These are phyloP conservation scores for Fagus crenata DNA, from an alignment of 306 rosid genomes.

Conservation along the genomic window DNA sequence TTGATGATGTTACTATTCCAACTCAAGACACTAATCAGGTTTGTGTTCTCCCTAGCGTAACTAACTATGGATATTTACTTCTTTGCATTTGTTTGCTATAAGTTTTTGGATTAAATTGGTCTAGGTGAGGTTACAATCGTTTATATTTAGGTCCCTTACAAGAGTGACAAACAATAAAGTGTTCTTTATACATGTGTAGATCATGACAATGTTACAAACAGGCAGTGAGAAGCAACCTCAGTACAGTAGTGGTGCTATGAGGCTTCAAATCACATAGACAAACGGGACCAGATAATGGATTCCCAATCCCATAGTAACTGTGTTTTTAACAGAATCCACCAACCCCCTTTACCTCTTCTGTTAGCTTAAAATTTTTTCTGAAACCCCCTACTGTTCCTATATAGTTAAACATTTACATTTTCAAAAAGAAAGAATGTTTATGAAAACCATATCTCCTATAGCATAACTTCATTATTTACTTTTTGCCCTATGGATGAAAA, in stretches of 20 bases:
- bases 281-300: not conserved
- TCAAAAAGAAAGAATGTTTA: not conserved
- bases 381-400: not conserved
- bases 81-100: not conserved
- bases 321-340: too few relatives aligned
- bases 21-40: conserved; percentile 96
- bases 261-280: not conserved
- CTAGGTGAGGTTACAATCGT: not conserved
- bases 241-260: not conserved
- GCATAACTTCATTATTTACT: not conserved
- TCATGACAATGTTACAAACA: not conserved
- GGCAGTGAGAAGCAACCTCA: not conserved
- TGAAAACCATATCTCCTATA: not conserved
- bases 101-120: not conserved
- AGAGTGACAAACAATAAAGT: not conserved
- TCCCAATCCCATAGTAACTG: not conserved
- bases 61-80: not conserved
- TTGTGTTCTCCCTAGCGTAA: conserved; percentile 12
- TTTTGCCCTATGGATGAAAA: not conserved
- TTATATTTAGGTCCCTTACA: not conserved
- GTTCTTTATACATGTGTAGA: not conserved
- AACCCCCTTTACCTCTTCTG: not conserved
- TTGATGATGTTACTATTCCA: conserved; percentile 55
- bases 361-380: not conserved
- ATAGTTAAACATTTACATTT: not conserved